Base-by-base conservation (phyloP, 495 filamentous ascomycete species). In the Pseudomonodictys pantanalensis region DNA sequence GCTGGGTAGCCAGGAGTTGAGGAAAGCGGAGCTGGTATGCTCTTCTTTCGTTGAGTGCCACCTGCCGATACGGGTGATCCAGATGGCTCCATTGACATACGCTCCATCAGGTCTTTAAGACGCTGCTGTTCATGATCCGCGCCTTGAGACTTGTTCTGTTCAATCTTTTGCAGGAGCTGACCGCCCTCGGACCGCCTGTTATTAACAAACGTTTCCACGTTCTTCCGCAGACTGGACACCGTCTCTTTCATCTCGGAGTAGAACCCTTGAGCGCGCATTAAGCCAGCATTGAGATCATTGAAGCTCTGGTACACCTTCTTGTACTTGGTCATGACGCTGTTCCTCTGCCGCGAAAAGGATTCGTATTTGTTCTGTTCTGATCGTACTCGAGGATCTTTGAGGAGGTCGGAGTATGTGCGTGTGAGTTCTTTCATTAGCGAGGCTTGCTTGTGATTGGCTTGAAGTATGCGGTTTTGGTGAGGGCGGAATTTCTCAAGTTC, bases 401-500 rank as follows among this genome's bases (percentile, higher is more conserved):
- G 78, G 29, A 98, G 82, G 57, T 87, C 82, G 66, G 88, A 88
- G 71, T 97, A 97, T 1, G 86, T 88, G 17, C 84, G 85, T 11
- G 91, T 96, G 50, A 98, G 80, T 57, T 97, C 95, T 71, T 96
- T 96, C 88, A 98, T 90, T 30, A 97, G 76, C 1, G 90, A 86
- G 0, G 87, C 83, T 69, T 98, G 93, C 75, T 95, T 97, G 73
- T 97, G 92, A 56, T 87, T 92, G 43, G 92, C 90, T 71, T 96
- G 90, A 12, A 97, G 76, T 11, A 98, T 78, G 28, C 95, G 83
- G 61, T 83, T 95, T 69, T 97, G 95, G 70, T 97, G 89, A 12
- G 91, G 91, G 43, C 90, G 81, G 74, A 95, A 98, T 71, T 98
- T 98, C 71, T 97, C 95, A 9, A 98, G 81, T 72, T 98, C 92